Evolutionary conservation across 2,329 filamentous ascomycete genomes (phyloP).

Genomic region (Cryphonectria carpinicola): DNA sequence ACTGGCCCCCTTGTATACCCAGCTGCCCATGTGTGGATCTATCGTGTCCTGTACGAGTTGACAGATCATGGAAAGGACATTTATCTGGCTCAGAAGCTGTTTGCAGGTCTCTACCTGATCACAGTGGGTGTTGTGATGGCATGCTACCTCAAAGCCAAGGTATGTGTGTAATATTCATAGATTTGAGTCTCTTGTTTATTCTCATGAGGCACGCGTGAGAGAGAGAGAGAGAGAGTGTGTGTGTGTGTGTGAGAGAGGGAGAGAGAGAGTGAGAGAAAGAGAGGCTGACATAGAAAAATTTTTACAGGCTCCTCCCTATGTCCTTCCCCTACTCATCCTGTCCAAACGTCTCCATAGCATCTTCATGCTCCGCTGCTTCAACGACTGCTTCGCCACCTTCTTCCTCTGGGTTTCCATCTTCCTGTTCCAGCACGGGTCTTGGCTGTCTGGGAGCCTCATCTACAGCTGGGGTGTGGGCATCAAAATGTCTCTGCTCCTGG

Average conservation of each 20-base stretch:
- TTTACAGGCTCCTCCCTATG: constrained; percentile 79
- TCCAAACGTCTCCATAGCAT: constrained; percentile 95
- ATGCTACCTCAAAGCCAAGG: constrained; percentile 78
- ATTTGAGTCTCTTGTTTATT: neutral
- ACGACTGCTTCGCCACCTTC: constrained; percentile 87
- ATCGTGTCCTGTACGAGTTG: constrained; percentile 75
- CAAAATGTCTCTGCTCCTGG: constrained; percentile 91
- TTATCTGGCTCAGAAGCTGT: constrained; percentile 79
- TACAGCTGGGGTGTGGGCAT: constrained; percentile 84
- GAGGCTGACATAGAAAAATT: too few species aligned
- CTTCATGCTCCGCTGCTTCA: constrained; percentile 91
- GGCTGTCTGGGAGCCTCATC: constrained; percentile 71
- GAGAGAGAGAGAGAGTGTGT: neutral
- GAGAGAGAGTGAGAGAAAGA: neutral
- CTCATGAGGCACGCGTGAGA: neutral
- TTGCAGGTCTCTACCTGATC: constrained; percentile 76
- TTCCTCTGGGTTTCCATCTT: constrained; percentile 84
- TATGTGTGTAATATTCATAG: constrained; percentile 41
- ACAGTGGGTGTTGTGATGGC: constrained; percentile 78
- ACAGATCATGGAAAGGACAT: constrained; percentile 80
- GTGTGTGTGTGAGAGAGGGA: too few species aligned
- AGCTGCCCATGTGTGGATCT: constrained; percentile 90
- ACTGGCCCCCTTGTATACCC: constrained; percentile 96
- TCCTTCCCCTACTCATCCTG: constrained; percentile 82
- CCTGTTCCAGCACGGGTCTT: constrained; percentile 73